phyloP scores from a whole-genome alignment of 108 stramenopile species.

The Pelagomonas calceolata region DNA sequence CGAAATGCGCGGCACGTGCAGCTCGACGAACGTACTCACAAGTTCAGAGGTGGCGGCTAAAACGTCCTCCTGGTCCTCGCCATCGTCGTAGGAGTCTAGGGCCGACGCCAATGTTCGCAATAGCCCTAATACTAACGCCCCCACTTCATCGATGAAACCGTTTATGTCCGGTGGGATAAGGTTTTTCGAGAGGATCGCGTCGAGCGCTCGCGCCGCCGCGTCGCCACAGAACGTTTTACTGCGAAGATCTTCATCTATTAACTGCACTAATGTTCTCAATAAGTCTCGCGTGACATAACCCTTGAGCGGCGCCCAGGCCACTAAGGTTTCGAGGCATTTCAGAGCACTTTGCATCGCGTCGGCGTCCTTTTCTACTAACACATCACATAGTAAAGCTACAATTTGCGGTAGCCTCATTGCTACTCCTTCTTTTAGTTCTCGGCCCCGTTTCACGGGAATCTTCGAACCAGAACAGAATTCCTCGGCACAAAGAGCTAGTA shows the following conservation, averaged over 20 bases:
- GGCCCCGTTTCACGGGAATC: not conserved
- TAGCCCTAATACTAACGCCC: not conserved
- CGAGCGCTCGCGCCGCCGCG: not conserved
- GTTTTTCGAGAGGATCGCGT: not conserved
- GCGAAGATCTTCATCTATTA: not conserved
- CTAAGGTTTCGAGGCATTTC: not conserved
- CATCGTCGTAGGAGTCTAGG: not conserved
- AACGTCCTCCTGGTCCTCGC: not conserved
- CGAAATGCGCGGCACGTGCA: not conserved
- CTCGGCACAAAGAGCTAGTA: not conserved
- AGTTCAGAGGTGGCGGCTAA: not conserved
- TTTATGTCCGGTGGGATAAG: not conserved
- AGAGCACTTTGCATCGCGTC: not conserved
- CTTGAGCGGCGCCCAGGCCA: not conserved
- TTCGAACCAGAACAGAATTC: not conserved
- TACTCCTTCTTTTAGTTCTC: not conserved
- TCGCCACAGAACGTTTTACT: not conserved
- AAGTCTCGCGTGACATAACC: not conserved
- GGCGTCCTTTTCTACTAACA: not conserved
- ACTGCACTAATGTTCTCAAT: not conserved
- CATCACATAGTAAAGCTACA: not conserved
- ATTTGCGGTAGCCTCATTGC: not conserved
- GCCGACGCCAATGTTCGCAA: not conserved
- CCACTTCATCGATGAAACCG: not conserved
- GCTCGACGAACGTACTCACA: not conserved